Base-by-base conservation (phyloP, 2,329 filamentous ascomycete genomes). In the Catunica adiposa region DNA sequence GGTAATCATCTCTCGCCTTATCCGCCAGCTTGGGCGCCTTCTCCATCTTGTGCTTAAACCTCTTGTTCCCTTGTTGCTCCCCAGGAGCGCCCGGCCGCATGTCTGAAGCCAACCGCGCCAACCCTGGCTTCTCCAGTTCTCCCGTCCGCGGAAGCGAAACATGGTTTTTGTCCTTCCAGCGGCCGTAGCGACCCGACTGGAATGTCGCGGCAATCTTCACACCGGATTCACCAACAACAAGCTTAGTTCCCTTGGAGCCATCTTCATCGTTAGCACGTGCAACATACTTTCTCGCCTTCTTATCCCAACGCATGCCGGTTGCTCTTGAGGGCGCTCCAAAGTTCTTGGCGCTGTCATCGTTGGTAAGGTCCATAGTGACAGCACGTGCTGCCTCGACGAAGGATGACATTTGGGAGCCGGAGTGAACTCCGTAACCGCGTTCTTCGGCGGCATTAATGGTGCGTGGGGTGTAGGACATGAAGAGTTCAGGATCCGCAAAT, bases 141-240 rank as follows among this genome's bases (percentile, higher is more conserved):
- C 94, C 92, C 34, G 89, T 84, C 46, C 83, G 78, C 8, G 89
- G 89, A 17, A 82, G 78, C 56, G 82, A 80, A 50, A 97, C 73
- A 61, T 87, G 85, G 71, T 97, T 86, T 20, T 84, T 80, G 66
- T 85, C 88, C 67, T 83, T 85, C 94, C 92, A 98, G 61, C 78
- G 80, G 66, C 97, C 89, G 71, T 94, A 98, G 48, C 90, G 83
- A 37, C 94, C 92, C 67, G 84, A 89, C 66, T 90, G 83, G 79
- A 98, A 97, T 59, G 78, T 84, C 48, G 92, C 89, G 1, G 92
- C 88, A 63, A 98, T 96, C 74, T 96, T 97, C 72, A 90, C 87
- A 55, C 92, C 92, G 64, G 81, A 87, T 71, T 98, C 92, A 63
- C 92, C 89, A 60, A 80, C 78, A 56, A 96, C 83, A 71, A 96